These are phyloP conservation scores for Cadophora sp. DNA, from an alignment of 2,329 filamentous ascomycete genomes.

Conservation along the genomic window DNA sequence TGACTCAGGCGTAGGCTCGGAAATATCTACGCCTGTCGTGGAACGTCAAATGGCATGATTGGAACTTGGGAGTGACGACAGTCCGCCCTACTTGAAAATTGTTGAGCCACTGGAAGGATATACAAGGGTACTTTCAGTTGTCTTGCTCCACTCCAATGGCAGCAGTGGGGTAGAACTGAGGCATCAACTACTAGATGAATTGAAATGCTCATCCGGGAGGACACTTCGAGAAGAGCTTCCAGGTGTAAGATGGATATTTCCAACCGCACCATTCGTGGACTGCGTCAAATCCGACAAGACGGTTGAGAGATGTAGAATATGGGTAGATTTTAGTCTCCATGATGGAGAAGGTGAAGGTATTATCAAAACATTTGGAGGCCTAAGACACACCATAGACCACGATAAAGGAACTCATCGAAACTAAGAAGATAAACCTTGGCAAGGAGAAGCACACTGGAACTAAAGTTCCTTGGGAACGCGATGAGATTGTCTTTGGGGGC, in stretches of 20 bases:
- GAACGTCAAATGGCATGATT: neutral
- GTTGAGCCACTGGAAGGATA: neutral
- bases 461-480: neutral
- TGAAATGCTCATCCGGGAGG: neutral
- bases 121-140: neutral
- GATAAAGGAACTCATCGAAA: neutral
- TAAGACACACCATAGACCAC: neutral
- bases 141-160: neutral
- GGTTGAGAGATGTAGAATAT: neutral
- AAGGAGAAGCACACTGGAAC: neutral
- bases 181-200: neutral
- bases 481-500: neutral
- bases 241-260: neutral
- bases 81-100: neutral
- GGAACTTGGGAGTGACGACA: neutral
- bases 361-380: neutral
- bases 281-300: neutral
- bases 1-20: neutral
- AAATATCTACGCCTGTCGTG: neutral
- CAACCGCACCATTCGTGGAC: neutral
- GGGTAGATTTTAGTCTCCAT: neutral
- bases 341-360: neutral
- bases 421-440: neutral
- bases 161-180: neutral
- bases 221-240: neutral